These are phyloP conservation scores for Dictyostelium discoideum DNA, from an alignment of 78 protist species.

Conservation along the genomic window dicty_2.7 NC_007088.5:5709501-5710000, in stretches of 20 bases:
- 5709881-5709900: slow-evolving; percentile 60
- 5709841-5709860: slow-evolving; percentile 53
- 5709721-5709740: background rate
- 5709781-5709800: background rate
- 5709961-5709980: too few species aligned
- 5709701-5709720: background rate
- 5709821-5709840: slow-evolving; percentile 47
- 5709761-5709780: background rate
- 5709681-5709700: background rate
- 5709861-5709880: slow-evolving; percentile 48
- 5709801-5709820: slow-evolving; percentile 35
- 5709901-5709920: slow-evolving; percentile 12
- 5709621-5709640: background rate
- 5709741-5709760: slow-evolving; percentile 1
- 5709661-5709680: background rate
- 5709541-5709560: background rate
- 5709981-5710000: background rate
- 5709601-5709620: background rate
- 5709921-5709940: background rate
- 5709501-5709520: too few species aligned
- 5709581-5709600: background rate
- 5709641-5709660: background rate
- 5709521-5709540: too few species aligned
- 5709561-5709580: background rate
- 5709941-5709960: too few species aligned